Evolutionary conservation across 1,284 basidiomycete species (phyloP).

Genomic region (Puccinia brachypodii): DNA sequence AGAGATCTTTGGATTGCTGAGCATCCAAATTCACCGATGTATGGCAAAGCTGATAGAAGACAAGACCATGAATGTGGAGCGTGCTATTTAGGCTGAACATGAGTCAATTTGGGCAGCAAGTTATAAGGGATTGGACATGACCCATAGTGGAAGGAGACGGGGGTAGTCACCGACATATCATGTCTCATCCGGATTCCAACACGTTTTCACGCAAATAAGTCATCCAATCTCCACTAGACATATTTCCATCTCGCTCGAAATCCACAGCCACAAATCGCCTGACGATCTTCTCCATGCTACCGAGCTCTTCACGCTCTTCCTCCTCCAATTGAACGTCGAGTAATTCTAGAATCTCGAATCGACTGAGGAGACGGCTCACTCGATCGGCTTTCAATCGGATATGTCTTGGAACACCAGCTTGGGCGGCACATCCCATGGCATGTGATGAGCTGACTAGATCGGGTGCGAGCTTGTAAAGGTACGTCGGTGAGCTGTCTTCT

Average conservation of each 20-base stretch:
- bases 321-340: slow-evolving; percentile 36
- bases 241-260: background rate
- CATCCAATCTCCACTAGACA: slow-evolving; percentile 14
- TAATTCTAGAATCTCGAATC: slow-evolving; percentile 40
- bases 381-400: slow-evolving; percentile 32
- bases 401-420: slow-evolving; percentile 35
- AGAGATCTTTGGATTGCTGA: no score
- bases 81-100: no score
- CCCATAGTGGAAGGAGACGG: background rate
- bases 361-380: slow-evolving; percentile 38
- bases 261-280: slow-evolving; percentile 32
- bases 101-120: no score
- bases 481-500: slow-evolving; percentile 19
- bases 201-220: slow-evolving; percentile 2
- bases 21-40: no score
- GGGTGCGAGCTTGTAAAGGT: slow-evolving; percentile 35
- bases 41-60: no score
- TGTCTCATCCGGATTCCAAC: background rate
- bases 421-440: slow-evolving; percentile 42
- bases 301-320: slow-evolving; percentile 29
- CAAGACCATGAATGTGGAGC: no score
- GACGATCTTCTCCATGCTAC: slow-evolving; percentile 15
- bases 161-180: background rate
- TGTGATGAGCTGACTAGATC: slow-evolving; percentile 36
- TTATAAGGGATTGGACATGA: background rate